Evolutionary conservation across 805 yeast species (phyloP).

Genomic region (Nakazawaea anatomiae): DNA sequence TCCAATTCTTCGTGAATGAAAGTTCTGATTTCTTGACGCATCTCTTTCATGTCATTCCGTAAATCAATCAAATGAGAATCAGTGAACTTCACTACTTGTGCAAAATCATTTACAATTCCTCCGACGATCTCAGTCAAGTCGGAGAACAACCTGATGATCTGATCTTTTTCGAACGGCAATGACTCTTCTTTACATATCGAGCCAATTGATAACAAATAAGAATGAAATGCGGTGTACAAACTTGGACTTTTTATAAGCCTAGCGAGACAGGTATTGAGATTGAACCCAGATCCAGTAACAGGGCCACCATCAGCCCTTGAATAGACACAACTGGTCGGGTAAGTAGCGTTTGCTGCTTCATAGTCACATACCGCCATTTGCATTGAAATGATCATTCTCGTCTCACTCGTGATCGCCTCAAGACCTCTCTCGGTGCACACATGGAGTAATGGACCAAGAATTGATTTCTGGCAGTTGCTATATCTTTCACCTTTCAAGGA

Average conservation of each 20-base stretch:
- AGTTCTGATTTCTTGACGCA: background rate
- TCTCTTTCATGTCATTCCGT: background rate
- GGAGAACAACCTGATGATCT: background rate
- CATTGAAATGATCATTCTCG: background rate
- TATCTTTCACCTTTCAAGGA: background rate
- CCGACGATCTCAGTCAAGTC: background rate
- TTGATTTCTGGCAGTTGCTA: background rate
- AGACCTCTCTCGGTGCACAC: background rate
- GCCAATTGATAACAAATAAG: background rate
- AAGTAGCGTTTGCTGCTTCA: background rate
- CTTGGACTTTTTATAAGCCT: constrained; percentile 1
- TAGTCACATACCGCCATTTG: constrained; percentile 5
- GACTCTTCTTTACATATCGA: constrained; percentile 1
- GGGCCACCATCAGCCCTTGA: background rate
- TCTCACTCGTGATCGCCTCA: background rate
- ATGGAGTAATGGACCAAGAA: background rate
- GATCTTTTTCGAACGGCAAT: constrained; percentile 3
- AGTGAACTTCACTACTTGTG: background rate
- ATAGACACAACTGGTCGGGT: background rate
- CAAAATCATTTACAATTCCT: background rate
- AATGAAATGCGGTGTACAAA: constrained; percentile 2
- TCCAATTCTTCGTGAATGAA: background rate
- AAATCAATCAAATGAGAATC: background rate
- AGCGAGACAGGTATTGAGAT: background rate
- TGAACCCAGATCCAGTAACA: background rate